phyloP scores from a whole-genome alignment of 169 alveolate species.

The Ichthyophthirius multifiliis region DNA sequence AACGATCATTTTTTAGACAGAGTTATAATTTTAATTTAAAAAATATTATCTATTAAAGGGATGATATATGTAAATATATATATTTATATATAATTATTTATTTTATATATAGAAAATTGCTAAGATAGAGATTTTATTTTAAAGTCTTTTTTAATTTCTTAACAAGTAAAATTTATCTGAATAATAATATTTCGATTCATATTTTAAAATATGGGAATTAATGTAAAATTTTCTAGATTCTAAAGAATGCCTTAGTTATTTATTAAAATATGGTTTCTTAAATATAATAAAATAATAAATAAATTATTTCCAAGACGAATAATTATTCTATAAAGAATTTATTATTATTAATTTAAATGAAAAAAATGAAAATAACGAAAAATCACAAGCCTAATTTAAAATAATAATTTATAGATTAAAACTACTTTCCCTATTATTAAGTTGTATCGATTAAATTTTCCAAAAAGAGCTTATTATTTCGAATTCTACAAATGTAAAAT shows the following conservation, averaged over 20 bases:
- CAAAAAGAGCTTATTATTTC: neutral
- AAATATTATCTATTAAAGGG: conserved; percentile 13
- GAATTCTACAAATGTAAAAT: neutral
- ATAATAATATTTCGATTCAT: conserved; percentile 25
- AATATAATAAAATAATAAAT: neutral
- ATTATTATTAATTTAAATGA: too few relatives aligned
- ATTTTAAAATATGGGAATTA: conserved; percentile 34
- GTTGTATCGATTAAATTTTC: neutral
- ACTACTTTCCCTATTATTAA: neutral
- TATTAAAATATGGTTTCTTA: conserved; percentile 3
- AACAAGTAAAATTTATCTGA: conserved; percentile 20
- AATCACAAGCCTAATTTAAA: neutral
- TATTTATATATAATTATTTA: neutral
- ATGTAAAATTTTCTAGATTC: conserved; percentile 18
- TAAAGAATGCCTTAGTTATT: conserved; percentile 27
- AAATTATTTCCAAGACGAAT: neutral
- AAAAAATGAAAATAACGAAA: neutral
- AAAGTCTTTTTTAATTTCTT: conserved; percentile 4
- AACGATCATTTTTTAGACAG: conserved; percentile 22
- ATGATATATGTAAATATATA: conserved; percentile 21
- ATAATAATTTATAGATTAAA: neutral
- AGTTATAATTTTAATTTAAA: conserved; percentile 13
- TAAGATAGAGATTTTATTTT: conserved; percentile 22
- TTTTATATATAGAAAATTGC: conserved; percentile 14
- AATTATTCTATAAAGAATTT: neutral